phyloP scores from a whole-genome alignment of 169 alveolate genomes.

The Babesia sp. region DNA sequence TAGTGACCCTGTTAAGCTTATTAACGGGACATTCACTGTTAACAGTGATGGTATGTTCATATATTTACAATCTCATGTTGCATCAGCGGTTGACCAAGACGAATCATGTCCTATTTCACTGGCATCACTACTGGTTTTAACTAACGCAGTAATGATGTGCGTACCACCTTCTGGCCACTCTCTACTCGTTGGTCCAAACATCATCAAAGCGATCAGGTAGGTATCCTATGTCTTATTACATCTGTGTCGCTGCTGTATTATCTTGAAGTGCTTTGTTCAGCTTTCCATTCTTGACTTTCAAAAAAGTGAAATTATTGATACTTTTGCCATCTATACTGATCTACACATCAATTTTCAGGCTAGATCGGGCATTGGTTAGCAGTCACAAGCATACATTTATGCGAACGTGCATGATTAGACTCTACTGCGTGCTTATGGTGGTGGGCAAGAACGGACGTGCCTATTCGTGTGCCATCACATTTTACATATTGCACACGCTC shows the following conservation, averaged over 20 bases:
- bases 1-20: conserved; percentile 38
- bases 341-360: conserved; percentile 10
- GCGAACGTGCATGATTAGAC: conserved; percentile 23
- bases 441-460: conserved; percentile 28
- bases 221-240: too few species aligned
- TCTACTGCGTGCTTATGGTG: conserved; percentile 51
- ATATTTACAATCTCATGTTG: neutral
- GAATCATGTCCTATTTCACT: conserved; percentile 51
- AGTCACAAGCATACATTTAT: conserved; percentile 44
- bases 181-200: conserved; percentile 63
- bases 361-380: conserved; percentile 29
- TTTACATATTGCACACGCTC: conserved; percentile 24
- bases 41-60: neutral
- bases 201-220: conserved; percentile 52
- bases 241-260: too few species aligned
- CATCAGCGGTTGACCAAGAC: conserved; percentile 28
- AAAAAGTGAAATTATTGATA: too few species aligned
- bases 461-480: conserved; percentile 15
- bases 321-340: neutral
- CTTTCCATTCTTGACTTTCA: too few species aligned
- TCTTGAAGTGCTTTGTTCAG: too few species aligned
- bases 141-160: conserved; percentile 52
- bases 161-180: conserved; percentile 51
- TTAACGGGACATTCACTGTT: conserved; percentile 34
- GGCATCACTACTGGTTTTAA: conserved; percentile 49